Evolutionary conservation across 2,329 filamentous ascomycete genomes (phyloP), one percentile per base, ranked within the genome.

Genomic region (Cladosporium sphaerospermum): DNA sequence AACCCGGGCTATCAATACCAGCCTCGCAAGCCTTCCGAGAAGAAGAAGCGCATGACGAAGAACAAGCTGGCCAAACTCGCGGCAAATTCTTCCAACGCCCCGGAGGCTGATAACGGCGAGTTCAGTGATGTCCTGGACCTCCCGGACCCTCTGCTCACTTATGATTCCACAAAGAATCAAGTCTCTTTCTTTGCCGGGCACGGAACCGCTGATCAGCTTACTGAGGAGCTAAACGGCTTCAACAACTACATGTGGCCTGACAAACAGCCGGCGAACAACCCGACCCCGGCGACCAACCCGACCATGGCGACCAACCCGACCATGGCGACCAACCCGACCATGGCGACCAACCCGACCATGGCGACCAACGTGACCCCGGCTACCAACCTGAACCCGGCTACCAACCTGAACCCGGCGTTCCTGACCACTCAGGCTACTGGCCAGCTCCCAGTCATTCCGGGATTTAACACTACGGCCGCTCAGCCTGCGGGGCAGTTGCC

Each of bases 1-100:
- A 64, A 75, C 58, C 73, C 73, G 5, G 64, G 70, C 44, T 76
- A 75, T 59, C 69, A 74, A 45, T 75, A 75, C 57, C 68, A 73
- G 50, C 73, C 74, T 50, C 71, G 74, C 57, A 74, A 74, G 62
- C 68, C 72, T 32, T 70, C 62, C 23, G 69, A 76, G 61, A 73
- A 71, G 62, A 76, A 75, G 63, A 69, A 71, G 52, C 70, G 74
- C 55, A 69, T 70, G 60, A 69, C 67, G 33, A 67, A 69, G 55
- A 67, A 65, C 47, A 69, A 68, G 60, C 55, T 62, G 52, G 61
- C 58, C 37, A 59, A 60, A 36, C 45, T 64, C 40, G 58, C 56
- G 16, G 47, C 14, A 8, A 51, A 37, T 14, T 36, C 34, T 37
- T 18, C 44, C 44, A 28, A 10, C 5, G 14, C 18, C 43, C 9